Percentiles rank a stretch among this genome's conserved stretches.
phyloP scores from a whole-genome alignment of 83 land plant species.

The Isoetes engelmannii region DNA sequence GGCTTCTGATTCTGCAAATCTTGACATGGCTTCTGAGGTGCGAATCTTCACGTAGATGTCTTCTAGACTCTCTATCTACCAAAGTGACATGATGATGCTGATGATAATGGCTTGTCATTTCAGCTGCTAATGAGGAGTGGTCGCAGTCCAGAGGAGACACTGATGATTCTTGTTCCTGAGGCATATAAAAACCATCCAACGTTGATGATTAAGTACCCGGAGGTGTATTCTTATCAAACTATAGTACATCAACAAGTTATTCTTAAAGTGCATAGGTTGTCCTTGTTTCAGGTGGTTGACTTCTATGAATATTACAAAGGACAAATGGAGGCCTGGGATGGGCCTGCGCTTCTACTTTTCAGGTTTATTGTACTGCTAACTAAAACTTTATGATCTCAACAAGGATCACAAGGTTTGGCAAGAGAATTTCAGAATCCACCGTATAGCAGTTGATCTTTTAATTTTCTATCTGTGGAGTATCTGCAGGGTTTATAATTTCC shows the following conservation, averaged over 20 bases:
- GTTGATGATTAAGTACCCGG: constrained; percentile 82
- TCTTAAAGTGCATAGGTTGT: neutral
- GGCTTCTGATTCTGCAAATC: constrained; percentile 97
- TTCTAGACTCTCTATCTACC: neutral
- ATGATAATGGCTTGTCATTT: neutral
- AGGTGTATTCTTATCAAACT: constrained; percentile 40
- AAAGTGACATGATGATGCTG: neutral
- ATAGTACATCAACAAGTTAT: neutral
- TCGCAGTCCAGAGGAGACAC: constrained; percentile 76
- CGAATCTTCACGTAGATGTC: neutral
- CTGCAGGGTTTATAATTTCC: too few species aligned
- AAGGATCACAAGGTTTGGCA: too few species aligned
- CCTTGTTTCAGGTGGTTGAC: constrained; percentile 54
- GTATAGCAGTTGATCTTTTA: too few species aligned
- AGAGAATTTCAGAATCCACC: too few species aligned
- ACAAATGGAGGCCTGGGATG: constrained; percentile 99
- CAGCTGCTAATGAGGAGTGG: constrained; percentile 95
- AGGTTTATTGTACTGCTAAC: constrained; percentile 36
- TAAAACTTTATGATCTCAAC: too few species aligned
- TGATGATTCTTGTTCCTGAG: constrained; percentile 99
- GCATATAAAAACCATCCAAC: constrained; percentile 99
- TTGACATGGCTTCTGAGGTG: constrained; percentile 94
- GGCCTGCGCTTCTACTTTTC: constrained; percentile 91
- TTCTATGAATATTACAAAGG: constrained; percentile 98
- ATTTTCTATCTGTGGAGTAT: too few species aligned